Evolutionary conservation across 1,284 basidiomycete genomes (phyloP).

Genomic region (Ganoderma multipileum): DNA sequence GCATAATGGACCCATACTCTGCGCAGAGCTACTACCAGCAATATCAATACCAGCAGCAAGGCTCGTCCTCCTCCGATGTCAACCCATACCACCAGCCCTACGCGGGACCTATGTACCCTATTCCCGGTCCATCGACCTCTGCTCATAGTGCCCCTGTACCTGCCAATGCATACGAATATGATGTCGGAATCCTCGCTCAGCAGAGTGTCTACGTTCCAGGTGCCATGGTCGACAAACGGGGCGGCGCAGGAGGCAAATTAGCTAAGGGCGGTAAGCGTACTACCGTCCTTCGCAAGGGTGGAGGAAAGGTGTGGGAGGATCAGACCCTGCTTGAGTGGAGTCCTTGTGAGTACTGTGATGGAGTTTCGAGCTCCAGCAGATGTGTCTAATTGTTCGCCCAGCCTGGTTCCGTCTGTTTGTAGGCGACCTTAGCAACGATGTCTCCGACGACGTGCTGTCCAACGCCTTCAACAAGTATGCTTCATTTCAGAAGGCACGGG

Average conservation of each 20-base stretch:
- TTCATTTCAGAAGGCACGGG: constrained; percentile 93
- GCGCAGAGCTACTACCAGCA: constrained; percentile 50
- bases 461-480: constrained; percentile 94
- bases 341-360: constrained; percentile 69
- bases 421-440: constrained; percentile 98
- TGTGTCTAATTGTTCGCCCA: constrained; percentile 40
- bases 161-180: constrained; percentile 89
- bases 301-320: constrained; percentile 97
- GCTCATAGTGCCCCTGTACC: constrained; percentile 80
- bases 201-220: constrained; percentile 90
- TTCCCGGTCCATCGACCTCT: constrained; percentile 65
- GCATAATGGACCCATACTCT: constrained; percentile 54
- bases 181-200: constrained; percentile 86
- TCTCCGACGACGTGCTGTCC: constrained; percentile 92
- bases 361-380: constrained; percentile 3
- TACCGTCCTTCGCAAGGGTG: constrained; percentile 95
- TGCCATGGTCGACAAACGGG: constrained; percentile 85
- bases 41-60: constrained; percentile 49
- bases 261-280: constrained; percentile 92
- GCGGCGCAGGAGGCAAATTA: constrained; percentile 82
- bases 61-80: constrained; percentile 51
- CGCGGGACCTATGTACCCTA: constrained; percentile 73
- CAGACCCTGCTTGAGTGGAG: constrained; percentile 98
- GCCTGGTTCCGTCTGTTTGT: constrained; percentile 99
- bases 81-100: constrained; percentile 84